phyloP scores from a whole-genome alignment of 495 filamentous ascomycete species.

The Penicillium flavigenum region DNA sequence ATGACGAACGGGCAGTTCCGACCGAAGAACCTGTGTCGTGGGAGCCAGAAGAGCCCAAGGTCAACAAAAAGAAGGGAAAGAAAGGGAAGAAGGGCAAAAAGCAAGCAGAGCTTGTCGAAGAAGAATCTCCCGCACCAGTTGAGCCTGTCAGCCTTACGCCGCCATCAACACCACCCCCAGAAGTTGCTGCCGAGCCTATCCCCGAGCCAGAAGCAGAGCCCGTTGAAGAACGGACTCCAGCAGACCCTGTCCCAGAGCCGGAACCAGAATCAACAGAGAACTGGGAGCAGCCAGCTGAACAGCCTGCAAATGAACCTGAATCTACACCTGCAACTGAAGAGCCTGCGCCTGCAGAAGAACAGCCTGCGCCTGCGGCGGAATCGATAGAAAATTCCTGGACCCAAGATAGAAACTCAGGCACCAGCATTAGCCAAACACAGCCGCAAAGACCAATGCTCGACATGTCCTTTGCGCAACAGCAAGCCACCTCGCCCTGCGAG shows the following conservation, averaged over 20 bases:
- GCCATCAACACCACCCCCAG: constrained; percentile 40
- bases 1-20: constrained; percentile 6
- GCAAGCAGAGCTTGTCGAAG: constrained; percentile 15
- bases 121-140: constrained; percentile 13
- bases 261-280: neutral
- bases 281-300: neutral
- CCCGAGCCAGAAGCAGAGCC: constrained; percentile 4
- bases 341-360: neutral
- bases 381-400: constrained; percentile 11
- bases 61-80: constrained; percentile 21
- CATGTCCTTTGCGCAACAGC: constrained; percentile 44
- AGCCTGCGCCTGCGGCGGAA: constrained; percentile 8
- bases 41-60: constrained; percentile 11
- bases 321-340: neutral
- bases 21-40: constrained; percentile 11
- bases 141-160: constrained; percentile 39
- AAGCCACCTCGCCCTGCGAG: constrained; percentile 31
- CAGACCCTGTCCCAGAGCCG: neutral
- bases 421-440: constrained; percentile 6
- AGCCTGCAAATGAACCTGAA: neutral
- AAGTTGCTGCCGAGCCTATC: neutral
- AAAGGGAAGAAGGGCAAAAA: constrained; percentile 33
- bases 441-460: constrained; percentile 38
- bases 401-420: constrained; percentile 11
- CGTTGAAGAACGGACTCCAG: neutral